phyloP scores from a whole-genome alignment of 805 yeast genomes.

The Candida dajiaensis region DNA sequence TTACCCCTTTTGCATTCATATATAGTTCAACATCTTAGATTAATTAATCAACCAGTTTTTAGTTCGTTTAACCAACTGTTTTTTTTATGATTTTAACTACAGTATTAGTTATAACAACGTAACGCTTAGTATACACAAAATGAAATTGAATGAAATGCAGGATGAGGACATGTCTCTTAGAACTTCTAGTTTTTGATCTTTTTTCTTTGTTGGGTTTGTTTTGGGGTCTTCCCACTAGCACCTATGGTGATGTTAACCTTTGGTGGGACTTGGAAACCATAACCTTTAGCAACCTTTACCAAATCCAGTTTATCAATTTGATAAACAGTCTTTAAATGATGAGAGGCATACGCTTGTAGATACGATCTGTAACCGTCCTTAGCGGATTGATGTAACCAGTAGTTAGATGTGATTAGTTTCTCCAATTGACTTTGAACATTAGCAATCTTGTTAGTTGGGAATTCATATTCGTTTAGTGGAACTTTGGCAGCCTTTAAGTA shows the following conservation, averaged over 20 bases:
- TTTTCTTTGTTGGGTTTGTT: constrained; percentile 14
- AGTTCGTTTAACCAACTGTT: background rate
- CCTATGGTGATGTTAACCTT: constrained; percentile 96
- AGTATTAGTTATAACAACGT: background rate
- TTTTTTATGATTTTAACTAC: background rate
- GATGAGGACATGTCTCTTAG: background rate
- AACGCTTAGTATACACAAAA: background rate
- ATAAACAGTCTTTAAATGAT: constrained; percentile 92
- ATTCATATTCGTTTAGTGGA: constrained; percentile 95
- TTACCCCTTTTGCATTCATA: too few relatives aligned
- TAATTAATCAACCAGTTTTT: background rate
- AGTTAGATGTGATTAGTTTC: constrained; percentile 85
- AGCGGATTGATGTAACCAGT: constrained; percentile 91
- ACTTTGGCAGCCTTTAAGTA: constrained; percentile 96
- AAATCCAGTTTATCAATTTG: constrained; percentile 93
- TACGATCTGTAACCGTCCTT: constrained; percentile 97
- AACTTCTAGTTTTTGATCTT: constrained; percentile 9
- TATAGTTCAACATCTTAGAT: constrained; percentile 8
- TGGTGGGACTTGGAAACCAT: constrained; percentile 94
- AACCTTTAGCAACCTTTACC: constrained; percentile 90
- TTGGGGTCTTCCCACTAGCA: constrained; percentile 69
- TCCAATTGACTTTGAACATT: constrained; percentile 93
- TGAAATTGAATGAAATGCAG: background rate
- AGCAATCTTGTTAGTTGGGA: constrained; percentile 90
- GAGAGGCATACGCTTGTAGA: constrained; percentile 95